phyloP scores from a whole-genome alignment of 2,329 filamentous ascomycete species.

The Venturia carpophila region DNA sequence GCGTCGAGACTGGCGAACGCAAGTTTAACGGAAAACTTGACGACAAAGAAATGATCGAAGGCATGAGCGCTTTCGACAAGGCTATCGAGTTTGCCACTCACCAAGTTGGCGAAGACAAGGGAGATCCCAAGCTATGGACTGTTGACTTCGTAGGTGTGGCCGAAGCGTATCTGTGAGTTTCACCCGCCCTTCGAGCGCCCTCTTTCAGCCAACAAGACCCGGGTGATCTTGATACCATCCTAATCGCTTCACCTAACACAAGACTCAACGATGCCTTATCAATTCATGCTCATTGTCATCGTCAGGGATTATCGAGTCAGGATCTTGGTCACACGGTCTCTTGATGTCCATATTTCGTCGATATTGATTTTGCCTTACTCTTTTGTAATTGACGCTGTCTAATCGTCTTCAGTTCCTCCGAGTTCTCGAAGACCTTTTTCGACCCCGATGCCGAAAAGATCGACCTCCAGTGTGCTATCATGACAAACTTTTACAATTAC shows the following conservation, averaged over 20 bases:
- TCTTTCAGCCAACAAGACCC: not conserved
- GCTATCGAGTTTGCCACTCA: constrained; percentile 44
- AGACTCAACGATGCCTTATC: not conserved
- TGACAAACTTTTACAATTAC: constrained; percentile 85
- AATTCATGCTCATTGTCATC: too few species aligned
- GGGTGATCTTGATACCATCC: not conserved
- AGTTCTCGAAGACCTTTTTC: constrained; percentile 35
- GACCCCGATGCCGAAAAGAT: constrained; percentile 48
- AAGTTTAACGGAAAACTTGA: constrained; percentile 55
- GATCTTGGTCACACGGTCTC: not conserved
- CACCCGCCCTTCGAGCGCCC: not conserved
- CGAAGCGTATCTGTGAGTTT: constrained; percentile 66
- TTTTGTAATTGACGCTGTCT: not conserved
- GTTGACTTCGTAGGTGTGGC: constrained; percentile 76
- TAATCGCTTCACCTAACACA: not conserved
- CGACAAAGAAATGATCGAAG: constrained; percentile 52
- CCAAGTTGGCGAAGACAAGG: constrained; percentile 44
- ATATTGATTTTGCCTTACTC: not conserved
- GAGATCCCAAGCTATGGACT: constrained; percentile 51
- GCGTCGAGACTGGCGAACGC: constrained; percentile 54
- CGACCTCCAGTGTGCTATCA: constrained; percentile 54
- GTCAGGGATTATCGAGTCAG: not conserved
- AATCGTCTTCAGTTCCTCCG: constrained; percentile 44
- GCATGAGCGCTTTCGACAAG: constrained; percentile 55
- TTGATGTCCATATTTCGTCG: not conserved